Percentiles rank a stretch among this genome's conserved stretches.
Evolutionary conservation across 208 protist genomes (phyloP).

Genomic region (Strigomonas galati): DNA sequence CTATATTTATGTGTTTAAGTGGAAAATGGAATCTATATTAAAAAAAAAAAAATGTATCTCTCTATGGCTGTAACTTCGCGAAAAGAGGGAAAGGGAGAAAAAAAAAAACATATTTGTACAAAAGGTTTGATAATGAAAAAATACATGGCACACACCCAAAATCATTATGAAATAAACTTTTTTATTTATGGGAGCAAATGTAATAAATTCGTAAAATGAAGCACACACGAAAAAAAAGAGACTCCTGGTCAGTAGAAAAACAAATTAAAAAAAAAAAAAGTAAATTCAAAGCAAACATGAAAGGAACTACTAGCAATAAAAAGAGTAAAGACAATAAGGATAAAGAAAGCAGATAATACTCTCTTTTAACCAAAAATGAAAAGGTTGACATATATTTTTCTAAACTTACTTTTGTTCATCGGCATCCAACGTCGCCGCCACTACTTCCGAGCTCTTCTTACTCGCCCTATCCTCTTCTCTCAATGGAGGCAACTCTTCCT

Average conservation of each 20-base stretch:
- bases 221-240: neutral
- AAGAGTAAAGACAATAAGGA: conserved; percentile 14
- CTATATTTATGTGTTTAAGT: conserved; percentile 3
- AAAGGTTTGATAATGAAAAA: neutral
- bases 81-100: conserved; percentile 15
- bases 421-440: neutral
- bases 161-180: neutral
- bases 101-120: conserved; percentile 13
- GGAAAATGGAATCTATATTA: conserved; percentile 11
- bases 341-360: conserved; percentile 4
- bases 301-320: conserved; percentile 3
- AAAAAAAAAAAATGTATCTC: no score
- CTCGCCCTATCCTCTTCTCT: no score
- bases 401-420: no score
- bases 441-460: no score
- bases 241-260: neutral
- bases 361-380: neutral
- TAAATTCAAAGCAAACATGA: conserved; percentile 7
- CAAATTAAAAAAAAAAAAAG: neutral
- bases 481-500: no score
- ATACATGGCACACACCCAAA: neutral
- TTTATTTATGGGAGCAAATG: conserved; percentile 6
- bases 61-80: no score
- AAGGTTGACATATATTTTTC: conserved; percentile 8
- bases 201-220: neutral